Evolutionary conservation across 2,329 filamentous ascomycete species (phyloP), one percentile per base, ranked within the genome.

Genomic region (Cladosporium sp.): DNA sequence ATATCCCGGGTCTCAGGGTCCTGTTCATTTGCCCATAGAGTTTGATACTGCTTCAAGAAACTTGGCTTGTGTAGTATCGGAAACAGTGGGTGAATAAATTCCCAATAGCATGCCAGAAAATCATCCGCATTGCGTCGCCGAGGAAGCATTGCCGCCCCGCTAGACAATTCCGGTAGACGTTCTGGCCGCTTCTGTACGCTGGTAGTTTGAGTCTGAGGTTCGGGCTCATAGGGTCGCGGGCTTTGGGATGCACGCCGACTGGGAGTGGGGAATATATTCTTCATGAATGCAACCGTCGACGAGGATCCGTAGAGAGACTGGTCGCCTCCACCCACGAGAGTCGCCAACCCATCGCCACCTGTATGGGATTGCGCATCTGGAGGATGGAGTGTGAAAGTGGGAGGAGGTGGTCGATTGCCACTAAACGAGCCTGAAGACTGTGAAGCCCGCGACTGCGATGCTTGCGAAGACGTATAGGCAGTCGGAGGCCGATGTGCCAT

Each of bases 41-140:
- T 57, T 33, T 71, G 68, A 49, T 73, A 73, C 57, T 71, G 71
- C n/a, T 69, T 67, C 21, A 67, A 53, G 62, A 73, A 72, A 21
- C 66, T 68, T 2, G 69, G 70, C 33, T 69, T 67, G 59, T 73
- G 71, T 12, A 73, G 66, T 8, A 73, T 70, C 6, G 71, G 71
- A 37, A 73, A 73, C 12, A 73, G 64, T 5, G 71, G 71, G 40
- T 73, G 71, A 5, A 70, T 71, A 57, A 71, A 73, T 35, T 71
- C 70, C 70, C 70, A 73, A 40, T 68, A 73, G 59, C 71, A 73
- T 7, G 66, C 57, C 55, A 73, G 50, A 29, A 71, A 73, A 53
- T 72, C 69, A 57, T 73, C 70, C 14, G 71, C 71, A 55, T 70
- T 69, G 35, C 70, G 70, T 33, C 70, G 64, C 33, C 67, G 65